These are phyloP conservation scores for Podaxis pistillaris DNA, from an alignment of 768 basidiomycete genomes.

Conservation along the genomic window DNA sequence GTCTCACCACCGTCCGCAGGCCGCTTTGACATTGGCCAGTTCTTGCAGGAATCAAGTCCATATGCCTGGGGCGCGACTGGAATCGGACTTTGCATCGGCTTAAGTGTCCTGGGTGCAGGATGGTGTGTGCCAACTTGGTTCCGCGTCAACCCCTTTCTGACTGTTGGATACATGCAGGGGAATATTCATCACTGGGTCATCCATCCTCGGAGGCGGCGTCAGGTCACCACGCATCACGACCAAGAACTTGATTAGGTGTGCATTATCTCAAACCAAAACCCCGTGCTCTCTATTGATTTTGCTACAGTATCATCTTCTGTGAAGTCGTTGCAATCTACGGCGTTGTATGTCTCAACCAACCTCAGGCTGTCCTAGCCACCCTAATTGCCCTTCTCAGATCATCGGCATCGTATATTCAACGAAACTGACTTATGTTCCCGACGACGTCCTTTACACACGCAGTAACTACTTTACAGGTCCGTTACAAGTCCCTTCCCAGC, in stretches of 20 bases:
- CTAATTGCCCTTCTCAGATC: slow-evolving; percentile 48
- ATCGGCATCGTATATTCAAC: slow-evolving; percentile 96
- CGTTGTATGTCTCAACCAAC: slow-evolving; percentile 54
- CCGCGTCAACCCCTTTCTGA: not conserved
- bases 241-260: slow-evolving; percentile 95
- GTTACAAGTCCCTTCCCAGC: slow-evolving; percentile 21
- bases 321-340: slow-evolving; percentile 99
- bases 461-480: slow-evolving; percentile 90
- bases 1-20: slow-evolving; percentile 64
- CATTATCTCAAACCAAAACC: not conserved
- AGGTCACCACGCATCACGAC: slow-evolving; percentile 91
- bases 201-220: slow-evolving; percentile 94
- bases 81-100: slow-evolving; percentile 88
- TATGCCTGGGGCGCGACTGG: slow-evolving; percentile 92
- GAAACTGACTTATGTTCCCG: slow-evolving; percentile 64
- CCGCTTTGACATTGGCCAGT: slow-evolving; percentile 91
- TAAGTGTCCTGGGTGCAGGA: slow-evolving; percentile 92
- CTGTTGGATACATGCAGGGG: slow-evolving; percentile 60
- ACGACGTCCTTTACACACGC: slow-evolving; percentile 71
- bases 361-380: not conserved
- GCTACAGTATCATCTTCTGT: slow-evolving; percentile 91
- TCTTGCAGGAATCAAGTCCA: slow-evolving; percentile 91
- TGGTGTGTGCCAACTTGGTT: slow-evolving; percentile 56
- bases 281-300: not conserved
- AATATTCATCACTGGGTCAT: slow-evolving; percentile 96